Percentiles rank a stretch among this genome's conserved stretches.
These are phyloP conservation scores for Ambrosia trifida DNA, from an alignment of 129 eudicot genomes.

Conservation along the genomic window DNA sequence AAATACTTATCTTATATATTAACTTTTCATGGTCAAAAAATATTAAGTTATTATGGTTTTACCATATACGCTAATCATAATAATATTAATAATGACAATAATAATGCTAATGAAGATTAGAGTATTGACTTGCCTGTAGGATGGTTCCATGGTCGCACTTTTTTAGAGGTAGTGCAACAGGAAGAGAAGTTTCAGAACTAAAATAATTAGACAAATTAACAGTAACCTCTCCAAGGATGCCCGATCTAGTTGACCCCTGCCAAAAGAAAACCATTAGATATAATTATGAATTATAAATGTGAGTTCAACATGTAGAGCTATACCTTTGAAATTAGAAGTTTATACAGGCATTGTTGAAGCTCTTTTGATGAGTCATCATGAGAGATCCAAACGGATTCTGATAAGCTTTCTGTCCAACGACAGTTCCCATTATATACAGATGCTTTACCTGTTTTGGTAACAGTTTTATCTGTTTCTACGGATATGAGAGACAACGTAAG, in stretches of 20 bases:
- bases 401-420: conserved; percentile 62
- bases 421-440: conserved; percentile 64
- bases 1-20: neutral
- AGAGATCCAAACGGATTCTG: conserved; percentile 55
- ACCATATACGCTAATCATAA: neutral
- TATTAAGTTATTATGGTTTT: neutral
- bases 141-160: conserved; percentile 63
- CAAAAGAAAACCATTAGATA: conserved; percentile 5
- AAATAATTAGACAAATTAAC: conserved; percentile 53
- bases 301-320: conserved; percentile 9
- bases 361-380: conserved; percentile 44
- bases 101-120: neutral
- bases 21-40: conserved; percentile 4
- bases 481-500: conserved; percentile 58
- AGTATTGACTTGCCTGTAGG: conserved; percentile 51
- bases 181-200: conserved; percentile 48
- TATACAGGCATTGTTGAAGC: conserved; percentile 47
- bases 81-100: neutral
- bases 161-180: conserved; percentile 58
- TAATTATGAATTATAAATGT: neutral
- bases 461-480: conserved; percentile 59
- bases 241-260: conserved; percentile 68
- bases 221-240: conserved; percentile 76
- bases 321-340: conserved; percentile 65
- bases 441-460: conserved; percentile 58